Percentiles rank a stretch among this genome's conserved stretches.
These are phyloP conservation scores for Phytophthora cryptogea DNA, from an alignment of 352 stramenopile genomes.

Conservation along the genomic window DNA sequence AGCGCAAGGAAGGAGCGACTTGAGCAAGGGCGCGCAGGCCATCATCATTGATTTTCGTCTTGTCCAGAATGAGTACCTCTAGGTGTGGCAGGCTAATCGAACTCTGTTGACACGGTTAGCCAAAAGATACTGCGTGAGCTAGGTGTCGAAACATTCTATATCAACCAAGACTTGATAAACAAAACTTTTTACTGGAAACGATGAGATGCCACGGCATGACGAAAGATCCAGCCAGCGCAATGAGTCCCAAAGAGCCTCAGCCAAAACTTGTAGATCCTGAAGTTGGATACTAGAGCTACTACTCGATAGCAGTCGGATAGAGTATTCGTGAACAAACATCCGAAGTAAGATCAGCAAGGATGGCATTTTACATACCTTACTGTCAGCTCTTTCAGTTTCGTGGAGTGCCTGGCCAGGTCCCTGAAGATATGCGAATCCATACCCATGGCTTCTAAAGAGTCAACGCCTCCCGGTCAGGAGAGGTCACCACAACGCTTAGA, in stretches of 20 bases:
- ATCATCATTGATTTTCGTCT: constrained; percentile 52
- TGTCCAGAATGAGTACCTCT: constrained; percentile 71
- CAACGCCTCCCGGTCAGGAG: constrained; percentile 3
- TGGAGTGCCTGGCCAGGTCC: constrained; percentile 35
- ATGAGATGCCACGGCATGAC: constrained; percentile 46
- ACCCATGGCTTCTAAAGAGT: constrained; percentile 39
- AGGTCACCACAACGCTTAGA: background rate
- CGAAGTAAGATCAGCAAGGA: background rate
- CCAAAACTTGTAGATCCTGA: constrained; percentile 42
- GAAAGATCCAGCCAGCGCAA: constrained; percentile 60
- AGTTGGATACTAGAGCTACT: constrained; percentile 42
- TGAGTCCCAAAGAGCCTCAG: constrained; percentile 32
- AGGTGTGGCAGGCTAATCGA: constrained; percentile 38
- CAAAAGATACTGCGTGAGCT: constrained; percentile 10
- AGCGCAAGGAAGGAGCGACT: constrained; percentile 47
- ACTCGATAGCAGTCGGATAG: constrained; percentile 1
- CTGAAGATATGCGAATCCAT: constrained; percentile 54
- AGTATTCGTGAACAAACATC: constrained; percentile 4
- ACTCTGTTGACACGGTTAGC: constrained; percentile 20
- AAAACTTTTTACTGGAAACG: constrained; percentile 43
- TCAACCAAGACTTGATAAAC: background rate
- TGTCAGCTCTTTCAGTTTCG: constrained; percentile 46
- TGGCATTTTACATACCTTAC: constrained; percentile 39
- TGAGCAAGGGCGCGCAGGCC: constrained; percentile 41
- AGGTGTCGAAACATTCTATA: background rate